These are phyloP conservation scores for Ophiostoma australiae DNA, from an alignment of 2,329 filamentous ascomycete genomes.

Conservation along the genomic window DNA sequence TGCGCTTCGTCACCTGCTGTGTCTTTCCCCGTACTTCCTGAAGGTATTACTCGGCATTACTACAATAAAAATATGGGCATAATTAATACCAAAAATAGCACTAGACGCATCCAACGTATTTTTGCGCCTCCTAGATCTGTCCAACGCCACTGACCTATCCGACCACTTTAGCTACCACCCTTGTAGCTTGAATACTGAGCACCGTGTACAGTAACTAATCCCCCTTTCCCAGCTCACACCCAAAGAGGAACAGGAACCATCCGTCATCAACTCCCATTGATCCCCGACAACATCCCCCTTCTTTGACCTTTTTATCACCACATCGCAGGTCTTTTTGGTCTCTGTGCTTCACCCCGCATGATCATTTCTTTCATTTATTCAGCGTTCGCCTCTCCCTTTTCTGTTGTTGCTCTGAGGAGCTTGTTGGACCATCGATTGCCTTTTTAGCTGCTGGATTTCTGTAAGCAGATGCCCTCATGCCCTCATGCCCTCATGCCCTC, in stretches of 20 bases:
- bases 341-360: neutral
- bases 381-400: neutral
- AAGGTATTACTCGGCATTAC: neutral
- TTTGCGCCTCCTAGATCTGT: neutral
- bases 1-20: neutral
- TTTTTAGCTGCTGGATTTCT: neutral
- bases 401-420: neutral
- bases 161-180: neutral
- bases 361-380: neutral
- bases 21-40: conserved; percentile 6
- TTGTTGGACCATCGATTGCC: neutral
- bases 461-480: neutral
- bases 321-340: conserved; percentile 10
- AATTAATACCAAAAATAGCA: conserved; percentile 13
- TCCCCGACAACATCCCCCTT: neutral
- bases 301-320: neutral
- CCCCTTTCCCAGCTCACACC: conserved; percentile 7
- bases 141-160: neutral
- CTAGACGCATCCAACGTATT: neutral
- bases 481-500: neutral
- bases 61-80: neutral
- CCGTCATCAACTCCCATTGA: neutral
- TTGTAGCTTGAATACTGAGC: neutral
- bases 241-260: neutral
- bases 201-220: neutral